Evolutionary conservation across 1,284 basidiomycete genomes (phyloP).

Genomic region (Leccinum subspadiceum): DNA sequence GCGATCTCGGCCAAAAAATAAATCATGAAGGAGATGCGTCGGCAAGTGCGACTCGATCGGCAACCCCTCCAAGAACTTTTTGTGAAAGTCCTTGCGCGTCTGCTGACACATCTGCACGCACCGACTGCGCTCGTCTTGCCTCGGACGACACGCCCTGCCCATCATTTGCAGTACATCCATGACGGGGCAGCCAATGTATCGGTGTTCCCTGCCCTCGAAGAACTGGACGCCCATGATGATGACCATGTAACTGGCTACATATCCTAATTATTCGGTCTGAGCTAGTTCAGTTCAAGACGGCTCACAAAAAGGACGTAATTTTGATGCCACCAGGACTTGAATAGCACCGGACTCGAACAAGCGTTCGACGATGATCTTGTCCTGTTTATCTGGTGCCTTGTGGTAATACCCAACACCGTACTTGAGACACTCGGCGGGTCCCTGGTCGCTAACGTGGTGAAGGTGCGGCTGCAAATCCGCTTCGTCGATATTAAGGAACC

Average conservation of each 20-base stretch:
- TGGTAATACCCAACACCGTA: slow-evolving; percentile 96
- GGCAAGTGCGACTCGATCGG: slow-evolving; percentile 80
- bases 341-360: slow-evolving; percentile 79
- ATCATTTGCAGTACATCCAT: slow-evolving; percentile 99
- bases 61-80: slow-evolving; percentile 78
- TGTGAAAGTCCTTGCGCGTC: slow-evolving; percentile 77
- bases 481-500: slow-evolving; percentile 90
- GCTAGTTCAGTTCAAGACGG: not conserved
- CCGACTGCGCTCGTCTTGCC: slow-evolving; percentile 78
- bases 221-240: slow-evolving; percentile 98
- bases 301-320: slow-evolving; percentile 46
- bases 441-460: slow-evolving; percentile 66
- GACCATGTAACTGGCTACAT: slow-evolving; percentile 94
- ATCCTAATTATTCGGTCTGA: slow-evolving; percentile 51
- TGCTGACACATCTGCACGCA: slow-evolving; percentile 44
- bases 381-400: slow-evolving; percentile 88
- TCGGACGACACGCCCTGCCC: slow-evolving; percentile 90
- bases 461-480: slow-evolving; percentile 87
- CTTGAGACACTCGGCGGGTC: slow-evolving; percentile 75
- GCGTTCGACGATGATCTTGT: slow-evolving; percentile 93
- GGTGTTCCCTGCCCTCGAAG: slow-evolving; percentile 92
- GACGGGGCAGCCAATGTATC: slow-evolving; percentile 89
- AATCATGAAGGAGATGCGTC: slow-evolving; percentile 88
- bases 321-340: slow-evolving; percentile 91
- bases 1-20: slow-evolving; percentile 98